Evolutionary conservation across 202 grass and related monocot species (phyloP).

Genomic region (Hordeum pubiflorum): DNA sequence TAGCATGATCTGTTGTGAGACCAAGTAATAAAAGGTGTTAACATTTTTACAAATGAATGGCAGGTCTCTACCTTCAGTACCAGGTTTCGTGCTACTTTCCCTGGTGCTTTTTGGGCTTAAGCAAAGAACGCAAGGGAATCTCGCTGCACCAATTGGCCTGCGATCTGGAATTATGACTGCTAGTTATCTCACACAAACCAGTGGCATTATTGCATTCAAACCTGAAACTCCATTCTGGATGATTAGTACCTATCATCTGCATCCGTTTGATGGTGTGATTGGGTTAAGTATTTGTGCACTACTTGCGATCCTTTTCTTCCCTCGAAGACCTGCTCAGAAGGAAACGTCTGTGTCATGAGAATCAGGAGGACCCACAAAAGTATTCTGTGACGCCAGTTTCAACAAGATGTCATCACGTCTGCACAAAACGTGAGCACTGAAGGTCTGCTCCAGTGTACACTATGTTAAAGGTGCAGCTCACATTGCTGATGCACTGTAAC

Average conservation of each 20-base stretch:
- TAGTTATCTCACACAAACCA: conserved; percentile 62
- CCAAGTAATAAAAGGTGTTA: background rate
- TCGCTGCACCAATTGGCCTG: conserved; percentile 76
- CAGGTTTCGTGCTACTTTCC: conserved; percentile 80
- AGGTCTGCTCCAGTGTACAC: conserved; percentile 9
- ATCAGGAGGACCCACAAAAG: background rate
- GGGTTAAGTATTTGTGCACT: conserved; percentile 60
- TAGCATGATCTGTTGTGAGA: background rate
- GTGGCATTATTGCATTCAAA: conserved; percentile 47
- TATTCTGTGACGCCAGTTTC: conserved; percentile 18
- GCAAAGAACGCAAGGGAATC: conserved; percentile 55
- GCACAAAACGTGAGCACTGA: background rate
- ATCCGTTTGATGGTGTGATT: conserved; percentile 75
- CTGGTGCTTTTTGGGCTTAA: conserved; percentile 78
- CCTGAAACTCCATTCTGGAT: conserved; percentile 66
- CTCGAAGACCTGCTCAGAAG: conserved; percentile 44
- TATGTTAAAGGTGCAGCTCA: conserved; percentile 8
- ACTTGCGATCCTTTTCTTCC: conserved; percentile 74
- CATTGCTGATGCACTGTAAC: background rate
- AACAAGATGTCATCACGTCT: background rate
- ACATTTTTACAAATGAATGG: conserved; percentile 29
- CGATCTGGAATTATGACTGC: conserved; percentile 76
- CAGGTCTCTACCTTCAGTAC: conserved; percentile 75
- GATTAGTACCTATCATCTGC: conserved; percentile 44
- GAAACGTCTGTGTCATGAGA: conserved; percentile 34